Percentiles rank a stretch among this genome's conserved stretches.
phyloP scores from a whole-genome alignment of 306 rosid species.

The Vigna unguiculata region DNA sequence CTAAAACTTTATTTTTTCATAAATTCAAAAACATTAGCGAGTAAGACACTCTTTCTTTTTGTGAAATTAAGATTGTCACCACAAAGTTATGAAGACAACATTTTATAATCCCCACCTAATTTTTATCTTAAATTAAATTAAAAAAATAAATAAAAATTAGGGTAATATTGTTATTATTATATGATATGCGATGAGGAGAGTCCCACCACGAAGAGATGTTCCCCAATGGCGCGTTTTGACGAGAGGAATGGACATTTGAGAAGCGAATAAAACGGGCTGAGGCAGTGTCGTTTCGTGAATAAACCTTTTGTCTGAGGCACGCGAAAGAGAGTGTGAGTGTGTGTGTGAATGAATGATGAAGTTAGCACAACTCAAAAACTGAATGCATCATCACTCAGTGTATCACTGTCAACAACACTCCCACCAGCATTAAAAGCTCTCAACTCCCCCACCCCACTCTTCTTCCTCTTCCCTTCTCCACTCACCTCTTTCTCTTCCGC shows the following conservation, averaged over 20 bases:
- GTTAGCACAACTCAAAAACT: conserved; percentile 4
- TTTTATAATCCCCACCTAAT: not conserved
- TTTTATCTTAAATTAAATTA: not conserved
- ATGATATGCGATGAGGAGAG: not conserved
- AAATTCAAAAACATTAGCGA: not conserved
- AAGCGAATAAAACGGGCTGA: conserved; percentile 31
- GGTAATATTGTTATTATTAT: not conserved
- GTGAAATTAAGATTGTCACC: no score
- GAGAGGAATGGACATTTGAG: no score
- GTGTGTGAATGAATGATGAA: conserved; percentile 14
- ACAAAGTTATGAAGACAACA: conserved; percentile 6
- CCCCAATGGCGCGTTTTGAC: conserved; percentile 15
- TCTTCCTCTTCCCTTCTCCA: not conserved
- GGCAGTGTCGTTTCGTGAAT: conserved; percentile 26
- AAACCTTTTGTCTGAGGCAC: conserved; percentile 5
- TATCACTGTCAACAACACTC: conserved; percentile 46
- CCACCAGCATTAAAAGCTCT: conserved; percentile 42
- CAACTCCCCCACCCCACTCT: conserved; percentile 11
- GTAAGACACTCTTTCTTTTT: not conserved
- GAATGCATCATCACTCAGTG: conserved; percentile 26
- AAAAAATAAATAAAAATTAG: not conserved
- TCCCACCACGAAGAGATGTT: conserved; percentile 8
- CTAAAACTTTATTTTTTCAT: no score
- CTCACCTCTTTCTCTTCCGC: not conserved
- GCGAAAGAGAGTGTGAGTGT: not conserved